Evolutionary conservation across 768 basidiomycete genomes (phyloP), one percentile per base, ranked within the genome.

Genomic region (Podaxis rugospora): DNA sequence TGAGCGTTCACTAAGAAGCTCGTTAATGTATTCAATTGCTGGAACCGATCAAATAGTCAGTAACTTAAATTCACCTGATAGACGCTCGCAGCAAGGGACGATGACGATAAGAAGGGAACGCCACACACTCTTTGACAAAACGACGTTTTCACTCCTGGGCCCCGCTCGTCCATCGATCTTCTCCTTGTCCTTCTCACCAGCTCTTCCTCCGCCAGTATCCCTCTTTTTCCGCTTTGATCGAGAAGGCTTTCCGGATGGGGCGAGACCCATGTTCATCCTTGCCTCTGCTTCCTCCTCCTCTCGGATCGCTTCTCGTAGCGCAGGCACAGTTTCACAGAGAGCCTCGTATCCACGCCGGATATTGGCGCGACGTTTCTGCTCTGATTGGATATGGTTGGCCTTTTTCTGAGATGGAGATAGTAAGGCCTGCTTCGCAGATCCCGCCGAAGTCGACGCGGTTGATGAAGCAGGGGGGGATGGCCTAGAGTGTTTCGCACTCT

Each of bases 291-390:
- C 87, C 58, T 92, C 93, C 70, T 92, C 93, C 61, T 82, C 85
- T 51, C 80, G 76, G 42, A 93, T 91, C 0, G 93, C 93, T 66
- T 92, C 92, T 16, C 87, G 75, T 39, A 97, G 78, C 1, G 90
- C 79, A 9, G 95, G 95, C 0, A 97, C 88, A 27, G 85, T 84
- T 25, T 88, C 88, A 67, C 93, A 95, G 0, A 97, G 79, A 5
- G 89, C 86, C 66, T 95, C 94, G 70, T 96, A 96, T 10, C 93
- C 95, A 40, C 87, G 76, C 10, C 93, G 82, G 55, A 97, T 96
- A 67, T 94, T 95, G 13, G 92, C 92, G 35, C 95, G 85, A 25
- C 95, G 87, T 72, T 95, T 95, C 76, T 96, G 93, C 75, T 97
- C 95, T 1, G 88, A 90, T 66, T 92, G 90, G 65, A 97, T 96